A percentile compares a stretch with the other conserved stretches of the same genome.
These are phyloP conservation scores for Penicillium paxilli DNA, from an alignment of 495 filamentous ascomycete species.

Conservation along the genomic window DNA sequence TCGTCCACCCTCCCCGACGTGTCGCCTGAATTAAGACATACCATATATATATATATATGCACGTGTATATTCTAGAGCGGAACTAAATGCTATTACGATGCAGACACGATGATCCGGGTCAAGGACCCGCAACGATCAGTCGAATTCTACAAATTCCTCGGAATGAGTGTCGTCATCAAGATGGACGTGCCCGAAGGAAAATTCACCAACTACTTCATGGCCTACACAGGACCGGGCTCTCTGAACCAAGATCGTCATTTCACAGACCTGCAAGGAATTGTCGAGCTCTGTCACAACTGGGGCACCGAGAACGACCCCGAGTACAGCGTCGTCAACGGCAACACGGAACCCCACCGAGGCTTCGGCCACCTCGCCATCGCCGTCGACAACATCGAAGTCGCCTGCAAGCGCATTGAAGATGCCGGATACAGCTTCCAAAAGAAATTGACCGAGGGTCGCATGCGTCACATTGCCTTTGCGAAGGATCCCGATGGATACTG, in stretches of 20 bases:
- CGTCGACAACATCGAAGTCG: slow-evolving; percentile 87
- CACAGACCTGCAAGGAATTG: slow-evolving; percentile 82
- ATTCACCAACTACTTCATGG: slow-evolving; percentile 70
- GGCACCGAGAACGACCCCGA: slow-evolving; percentile 85
- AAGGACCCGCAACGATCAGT: slow-evolving; percentile 91
- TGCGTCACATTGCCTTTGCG: slow-evolving; percentile 87
- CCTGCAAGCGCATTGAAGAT: slow-evolving; percentile 84
- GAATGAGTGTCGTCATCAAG: slow-evolving; percentile 79
- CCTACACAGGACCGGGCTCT: slow-evolving; percentile 68
- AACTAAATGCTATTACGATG: slow-evolving; percentile 16
- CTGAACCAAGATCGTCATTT: slow-evolving; percentile 72
- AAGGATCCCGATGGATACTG: slow-evolving; percentile 95
- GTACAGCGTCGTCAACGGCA: slow-evolving; percentile 85
- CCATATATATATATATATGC: slow-evolving; percentile 5
- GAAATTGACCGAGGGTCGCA: slow-evolving; percentile 82
- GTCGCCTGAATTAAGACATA: background rate
- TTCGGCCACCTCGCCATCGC: slow-evolving; percentile 90
- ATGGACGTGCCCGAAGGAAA: slow-evolving; percentile 74
- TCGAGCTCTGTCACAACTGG: slow-evolving; percentile 97
- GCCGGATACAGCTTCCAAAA: slow-evolving; percentile 94
- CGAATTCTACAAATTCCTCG: slow-evolving; percentile 93
- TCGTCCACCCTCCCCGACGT: slow-evolving; percentile 32
- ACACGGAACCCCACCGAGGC: slow-evolving; percentile 79
- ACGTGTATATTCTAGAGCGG: too few species aligned
- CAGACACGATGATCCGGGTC: slow-evolving; percentile 76